phyloP scores from a whole-genome alignment of 306 rosid genomes.

The Cucumis cinereus region DNA sequence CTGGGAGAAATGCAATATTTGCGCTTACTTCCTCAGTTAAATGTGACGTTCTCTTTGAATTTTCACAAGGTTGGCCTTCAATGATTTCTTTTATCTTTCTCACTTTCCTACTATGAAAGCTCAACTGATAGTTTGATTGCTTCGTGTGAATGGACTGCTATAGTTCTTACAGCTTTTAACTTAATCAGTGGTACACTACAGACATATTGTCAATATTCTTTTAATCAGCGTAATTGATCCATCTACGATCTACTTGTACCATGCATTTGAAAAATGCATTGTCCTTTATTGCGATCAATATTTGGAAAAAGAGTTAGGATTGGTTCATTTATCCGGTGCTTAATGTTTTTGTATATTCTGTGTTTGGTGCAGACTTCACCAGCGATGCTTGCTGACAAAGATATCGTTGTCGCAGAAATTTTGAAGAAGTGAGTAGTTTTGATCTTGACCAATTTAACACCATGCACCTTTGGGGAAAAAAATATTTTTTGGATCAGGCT shows the following conservation, averaged over 20 bases:
- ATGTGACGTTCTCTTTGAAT: constrained; percentile 58
- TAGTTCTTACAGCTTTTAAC: not conserved
- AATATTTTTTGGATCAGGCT: constrained; percentile 9
- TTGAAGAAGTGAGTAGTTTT: constrained; percentile 48
- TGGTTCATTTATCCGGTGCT: constrained; percentile 5
- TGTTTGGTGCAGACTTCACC: constrained; percentile 56
- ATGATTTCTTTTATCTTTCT: not conserved
- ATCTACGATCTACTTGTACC: not conserved
- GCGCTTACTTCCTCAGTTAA: constrained; percentile 59
- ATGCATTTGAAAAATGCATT: not conserved
- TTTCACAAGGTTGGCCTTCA: constrained; percentile 54
- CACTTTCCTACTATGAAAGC: not conserved
- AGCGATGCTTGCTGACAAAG: constrained; percentile 49
- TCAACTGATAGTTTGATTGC: not conserved
- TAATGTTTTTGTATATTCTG: not conserved
- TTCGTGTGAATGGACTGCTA: not conserved
- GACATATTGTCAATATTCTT: not conserved
- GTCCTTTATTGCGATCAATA: not conserved
- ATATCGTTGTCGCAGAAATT: constrained; percentile 50
- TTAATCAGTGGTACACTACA: not conserved
- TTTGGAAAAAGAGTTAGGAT: not conserved
- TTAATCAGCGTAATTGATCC: not conserved
- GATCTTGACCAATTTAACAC: constrained; percentile 10
- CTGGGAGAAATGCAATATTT: constrained; percentile 69
- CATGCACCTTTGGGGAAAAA: constrained; percentile 3